phyloP scores from a whole-genome alignment of 106 monocot genomes.

The Dactylorhiza incarnata region DNA sequence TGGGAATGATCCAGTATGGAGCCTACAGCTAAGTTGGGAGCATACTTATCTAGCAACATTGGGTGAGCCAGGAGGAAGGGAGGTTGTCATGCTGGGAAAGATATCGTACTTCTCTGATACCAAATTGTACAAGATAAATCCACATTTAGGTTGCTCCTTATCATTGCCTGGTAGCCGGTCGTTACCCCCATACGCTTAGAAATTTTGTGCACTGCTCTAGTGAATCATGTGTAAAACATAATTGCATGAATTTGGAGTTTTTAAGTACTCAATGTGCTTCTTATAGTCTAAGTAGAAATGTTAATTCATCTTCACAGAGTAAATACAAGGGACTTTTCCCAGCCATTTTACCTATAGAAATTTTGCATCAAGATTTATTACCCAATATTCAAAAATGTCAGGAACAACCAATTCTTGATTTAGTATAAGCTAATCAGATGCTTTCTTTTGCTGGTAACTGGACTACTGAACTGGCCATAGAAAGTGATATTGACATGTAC shows the following conservation, averaged over 20 bases:
- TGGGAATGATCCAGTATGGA: constrained; percentile 82
- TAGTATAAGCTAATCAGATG: constrained; percentile 37
- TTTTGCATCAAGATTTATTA: constrained; percentile 27
- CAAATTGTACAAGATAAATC: constrained; percentile 14
- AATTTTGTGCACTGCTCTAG: constrained; percentile 53
- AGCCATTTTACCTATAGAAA: constrained; percentile 26
- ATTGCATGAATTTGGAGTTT: constrained; percentile 60
- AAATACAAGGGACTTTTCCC: constrained; percentile 12
- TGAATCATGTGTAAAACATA: constrained; percentile 53
- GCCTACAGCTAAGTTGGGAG: constrained; percentile 86
- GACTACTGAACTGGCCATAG: too few species aligned
- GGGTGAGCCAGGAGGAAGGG: constrained; percentile 51
- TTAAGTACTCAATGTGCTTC: constrained; percentile 61
- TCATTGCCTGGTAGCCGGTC: constrained; percentile 72
- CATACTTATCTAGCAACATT: constrained; percentile 84
- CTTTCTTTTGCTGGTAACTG: too few species aligned
- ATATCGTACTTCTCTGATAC: constrained; percentile 23
- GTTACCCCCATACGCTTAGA: constrained; percentile 30
- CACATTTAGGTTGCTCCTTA: constrained; percentile 31
- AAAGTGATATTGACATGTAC: constrained; percentile 54
- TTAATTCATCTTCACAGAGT: neutral
- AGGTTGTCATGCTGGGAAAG: constrained; percentile 46
- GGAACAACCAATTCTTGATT: constrained; percentile 20
- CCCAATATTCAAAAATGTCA: constrained; percentile 11
- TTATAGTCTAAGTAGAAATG: constrained; percentile 13